These are phyloP conservation scores for Gossypium gossypioides DNA, from an alignment of 441 rosid genomes.

Conservation along the genomic window DNA sequence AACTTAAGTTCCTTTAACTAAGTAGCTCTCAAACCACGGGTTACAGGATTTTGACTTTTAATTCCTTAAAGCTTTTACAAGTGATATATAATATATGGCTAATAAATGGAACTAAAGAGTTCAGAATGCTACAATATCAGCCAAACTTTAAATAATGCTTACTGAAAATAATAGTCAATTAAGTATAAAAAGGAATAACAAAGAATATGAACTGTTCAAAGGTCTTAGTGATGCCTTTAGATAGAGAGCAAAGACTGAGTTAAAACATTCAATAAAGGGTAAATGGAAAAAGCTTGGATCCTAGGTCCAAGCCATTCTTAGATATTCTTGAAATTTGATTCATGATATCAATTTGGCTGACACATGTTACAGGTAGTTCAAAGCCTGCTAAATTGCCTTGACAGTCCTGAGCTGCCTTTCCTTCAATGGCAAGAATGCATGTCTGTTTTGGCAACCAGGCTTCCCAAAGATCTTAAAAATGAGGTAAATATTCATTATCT, in stretches of 20 bases:
- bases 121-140: background rate
- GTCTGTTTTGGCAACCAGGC: slow-evolving; percentile 85
- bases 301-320: too few relatives aligned
- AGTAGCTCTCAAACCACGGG: background rate
- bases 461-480: slow-evolving; percentile 85
- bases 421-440: slow-evolving; percentile 99
- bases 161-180: slow-evolving; percentile 27
- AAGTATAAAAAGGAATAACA: slow-evolving; percentile 67
- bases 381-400: slow-evolving; percentile 82
- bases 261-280: too few relatives aligned
- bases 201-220: too few relatives aligned
- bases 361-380: slow-evolving; percentile 66
- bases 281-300: too few relatives aligned
- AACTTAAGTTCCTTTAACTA: background rate
- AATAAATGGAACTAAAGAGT: too few relatives aligned
- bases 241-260: too few relatives aligned
- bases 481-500: slow-evolving; percentile 36
- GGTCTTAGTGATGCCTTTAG: too few relatives aligned
- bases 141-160: background rate
- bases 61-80: background rate
- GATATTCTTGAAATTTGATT: slow-evolving; percentile 7
- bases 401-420: slow-evolving; percentile 95
- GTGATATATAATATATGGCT: background rate
- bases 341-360: slow-evolving; percentile 8
- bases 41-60: background rate